phyloP scores from a whole-genome alignment of 2,329 filamentous ascomycete species.

The Elsinoe perseae region DNA sequence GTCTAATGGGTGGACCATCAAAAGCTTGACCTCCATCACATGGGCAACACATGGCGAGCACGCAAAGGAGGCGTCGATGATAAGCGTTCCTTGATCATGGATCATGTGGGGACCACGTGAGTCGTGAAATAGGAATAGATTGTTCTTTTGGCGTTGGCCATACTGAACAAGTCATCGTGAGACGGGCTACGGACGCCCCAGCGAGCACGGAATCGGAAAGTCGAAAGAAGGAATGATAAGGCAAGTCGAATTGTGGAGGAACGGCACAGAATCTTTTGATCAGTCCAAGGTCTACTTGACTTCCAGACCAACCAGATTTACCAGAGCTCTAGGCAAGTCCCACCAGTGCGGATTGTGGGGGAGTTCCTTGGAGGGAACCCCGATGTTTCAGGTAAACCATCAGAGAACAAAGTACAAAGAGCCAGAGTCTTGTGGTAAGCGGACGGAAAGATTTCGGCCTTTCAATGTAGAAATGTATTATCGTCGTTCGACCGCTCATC shows the following conservation, averaged over 20 bases:
- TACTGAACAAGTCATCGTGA: slow-evolving; percentile 2
- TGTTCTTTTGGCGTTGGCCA: neutral
- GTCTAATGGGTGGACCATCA: neutral
- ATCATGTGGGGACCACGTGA: neutral
- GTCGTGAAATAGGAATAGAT: neutral
- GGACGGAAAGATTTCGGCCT: neutral
- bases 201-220: neutral
- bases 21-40: neutral
- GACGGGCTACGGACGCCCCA: neutral
- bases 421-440: neutral
- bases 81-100: neutral
- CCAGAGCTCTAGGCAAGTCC: neutral
- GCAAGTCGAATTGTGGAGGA: neutral
- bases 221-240: neutral
- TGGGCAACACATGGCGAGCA: slow-evolving; percentile 4
- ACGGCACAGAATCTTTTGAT: neutral
- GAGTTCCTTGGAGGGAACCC: neutral
- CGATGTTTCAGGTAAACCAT: neutral
- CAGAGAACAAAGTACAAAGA: neutral
- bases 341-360: neutral
- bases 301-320: neutral
- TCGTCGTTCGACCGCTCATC: neutral
- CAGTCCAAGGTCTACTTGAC: neutral
- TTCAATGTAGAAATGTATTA: neutral
- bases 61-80: neutral